These are phyloP conservation scores for Tephrocybe sp. DNA, from an alignment of 768 basidiomycete genomes.

Conservation along the genomic window DNA sequence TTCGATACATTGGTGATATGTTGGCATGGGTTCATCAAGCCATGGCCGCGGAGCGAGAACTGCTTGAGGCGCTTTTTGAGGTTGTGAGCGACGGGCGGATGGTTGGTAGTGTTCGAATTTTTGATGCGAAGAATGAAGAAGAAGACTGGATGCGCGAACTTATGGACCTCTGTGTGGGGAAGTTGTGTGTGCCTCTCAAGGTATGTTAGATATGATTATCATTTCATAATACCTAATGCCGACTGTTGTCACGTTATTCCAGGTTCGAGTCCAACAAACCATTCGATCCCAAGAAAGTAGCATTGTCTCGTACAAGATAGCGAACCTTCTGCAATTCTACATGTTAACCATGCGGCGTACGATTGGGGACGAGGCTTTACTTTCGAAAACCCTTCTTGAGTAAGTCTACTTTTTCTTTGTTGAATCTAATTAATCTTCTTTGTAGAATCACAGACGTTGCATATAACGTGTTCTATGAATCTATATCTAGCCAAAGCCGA, in stretches of 20 bases:
- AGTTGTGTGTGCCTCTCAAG: slow-evolving; percentile 86
- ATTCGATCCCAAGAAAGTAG: slow-evolving; percentile 91
- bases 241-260: neutral
- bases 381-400: slow-evolving; percentile 80
- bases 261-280: slow-evolving; percentile 92
- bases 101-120: slow-evolving; percentile 70
- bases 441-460: slow-evolving; percentile 78
- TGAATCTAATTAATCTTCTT: neutral
- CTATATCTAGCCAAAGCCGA: slow-evolving; percentile 81
- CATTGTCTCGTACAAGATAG: slow-evolving; percentile 88
- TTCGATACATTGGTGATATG: slow-evolving; percentile 97
- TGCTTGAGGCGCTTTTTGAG: slow-evolving; percentile 84
- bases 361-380: slow-evolving; percentile 77
- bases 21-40: slow-evolving; percentile 97
- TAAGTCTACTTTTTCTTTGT: slow-evolving; percentile 23
- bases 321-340: slow-evolving; percentile 95
- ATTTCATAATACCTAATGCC: neutral
- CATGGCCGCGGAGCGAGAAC: slow-evolving; percentile 93
- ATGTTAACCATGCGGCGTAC: slow-evolving; percentile 89
- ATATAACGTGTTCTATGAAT: slow-evolving; percentile 84
- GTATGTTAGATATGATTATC: slow-evolving; percentile 33
- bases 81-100: slow-evolving; percentile 62
- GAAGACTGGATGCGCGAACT: slow-evolving; percentile 79
- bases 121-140: slow-evolving; percentile 51
- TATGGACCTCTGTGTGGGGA: slow-evolving; percentile 79